Evolutionary conservation across 306 rosid species (phyloP).

Genomic region (Gleditsia sinensis): DNA sequence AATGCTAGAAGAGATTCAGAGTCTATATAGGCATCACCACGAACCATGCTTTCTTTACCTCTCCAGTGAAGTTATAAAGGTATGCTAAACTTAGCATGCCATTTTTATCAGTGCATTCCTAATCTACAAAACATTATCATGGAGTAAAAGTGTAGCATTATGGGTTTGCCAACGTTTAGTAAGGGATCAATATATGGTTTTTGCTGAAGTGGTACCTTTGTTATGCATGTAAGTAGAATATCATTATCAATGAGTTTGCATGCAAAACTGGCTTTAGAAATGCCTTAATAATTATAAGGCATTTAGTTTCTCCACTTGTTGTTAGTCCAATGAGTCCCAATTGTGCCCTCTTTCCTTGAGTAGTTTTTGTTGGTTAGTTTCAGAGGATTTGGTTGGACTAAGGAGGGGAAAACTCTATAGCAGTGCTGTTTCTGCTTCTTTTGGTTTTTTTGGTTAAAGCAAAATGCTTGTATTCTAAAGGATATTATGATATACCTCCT

Average conservation of each 20-base stretch:
- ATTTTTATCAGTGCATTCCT: too few species aligned
- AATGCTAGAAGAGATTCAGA: slow-evolving; percentile 97
- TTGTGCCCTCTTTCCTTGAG: too few species aligned
- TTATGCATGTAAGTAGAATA: slow-evolving; percentile 2
- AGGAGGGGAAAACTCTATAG: not conserved
- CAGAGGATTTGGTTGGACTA: not conserved
- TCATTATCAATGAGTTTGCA: not conserved
- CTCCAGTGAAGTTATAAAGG: slow-evolving; percentile 99
- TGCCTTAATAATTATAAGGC: not conserved
- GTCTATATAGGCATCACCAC: slow-evolving; percentile 85
- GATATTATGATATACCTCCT: not conserved
- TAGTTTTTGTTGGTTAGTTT: not conserved
- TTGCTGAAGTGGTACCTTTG: slow-evolving; percentile 16
- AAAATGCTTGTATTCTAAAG: not conserved
- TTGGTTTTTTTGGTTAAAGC: not conserved
- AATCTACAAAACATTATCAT: too few species aligned
- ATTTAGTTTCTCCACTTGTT: not conserved
- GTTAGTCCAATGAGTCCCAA: too few species aligned
- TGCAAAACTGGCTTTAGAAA: not conserved
- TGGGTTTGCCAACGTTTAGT: too few species aligned
- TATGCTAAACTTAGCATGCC: slow-evolving; percentile 25
- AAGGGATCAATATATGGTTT: too few species aligned
- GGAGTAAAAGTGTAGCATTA: too few species aligned
- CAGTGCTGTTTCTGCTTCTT: not conserved
- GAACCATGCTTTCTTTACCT: slow-evolving; percentile 99